Conservation (phyloP, 192 early-diverging fungal species). For the Linnemannia schmuckeri region DNA sequence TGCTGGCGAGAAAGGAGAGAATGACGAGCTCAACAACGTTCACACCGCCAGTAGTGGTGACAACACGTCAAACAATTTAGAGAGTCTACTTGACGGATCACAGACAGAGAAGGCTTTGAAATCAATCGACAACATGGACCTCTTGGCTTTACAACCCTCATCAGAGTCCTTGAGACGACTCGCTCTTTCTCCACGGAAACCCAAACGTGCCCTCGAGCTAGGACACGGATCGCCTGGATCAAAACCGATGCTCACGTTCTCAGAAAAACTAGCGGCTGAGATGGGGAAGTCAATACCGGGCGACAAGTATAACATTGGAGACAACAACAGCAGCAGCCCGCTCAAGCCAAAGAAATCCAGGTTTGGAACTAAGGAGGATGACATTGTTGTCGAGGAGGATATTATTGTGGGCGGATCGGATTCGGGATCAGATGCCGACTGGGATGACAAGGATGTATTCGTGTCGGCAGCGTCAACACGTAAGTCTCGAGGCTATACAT, state of each 20-base stretch:
- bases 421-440: conserved; percentile 40
- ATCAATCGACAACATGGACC: conserved; percentile 8
- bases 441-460: conserved; percentile 21
- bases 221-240: neutral
- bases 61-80: neutral
- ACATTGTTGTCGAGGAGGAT: neutral
- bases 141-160: conserved; percentile 25
- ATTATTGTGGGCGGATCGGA: conserved; percentile 33
- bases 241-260: conserved; percentile 14
- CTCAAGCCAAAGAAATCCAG: neutral
- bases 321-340: neutral
- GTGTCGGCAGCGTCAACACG: neutral
- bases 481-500: neutral
- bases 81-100: neutral
- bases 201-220: conserved; percentile 1
- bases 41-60: neutral
- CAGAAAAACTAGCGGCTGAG: conserved; percentile 24
- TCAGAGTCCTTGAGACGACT: conserved; percentile 33
- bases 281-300: neutral
- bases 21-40: neutral
- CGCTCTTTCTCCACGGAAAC: conserved; percentile 39
- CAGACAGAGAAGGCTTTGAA: conserved; percentile 4
- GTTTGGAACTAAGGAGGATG: neutral
- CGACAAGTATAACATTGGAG: neutral
- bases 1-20: neutral